phyloP scores from a whole-genome alignment of 345 rosid species.

The Citrus reticulata region DNA sequence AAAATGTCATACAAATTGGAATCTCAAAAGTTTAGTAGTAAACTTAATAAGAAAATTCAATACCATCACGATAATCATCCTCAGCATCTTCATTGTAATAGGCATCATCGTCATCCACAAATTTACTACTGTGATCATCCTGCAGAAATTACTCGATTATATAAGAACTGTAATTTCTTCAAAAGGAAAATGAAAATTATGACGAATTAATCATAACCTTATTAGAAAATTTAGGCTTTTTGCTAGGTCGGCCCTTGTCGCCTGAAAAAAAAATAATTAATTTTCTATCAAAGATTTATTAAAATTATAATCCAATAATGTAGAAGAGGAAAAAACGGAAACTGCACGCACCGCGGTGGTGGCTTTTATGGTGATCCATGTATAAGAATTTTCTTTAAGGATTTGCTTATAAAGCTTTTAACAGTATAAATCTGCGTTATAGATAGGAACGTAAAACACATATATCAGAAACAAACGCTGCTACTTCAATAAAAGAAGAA shows the following conservation, averaged over 20 bases:
- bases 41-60: not conserved
- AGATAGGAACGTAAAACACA: too few relatives aligned
- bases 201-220: slow-evolving; percentile 38
- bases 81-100: slow-evolving; percentile 52
- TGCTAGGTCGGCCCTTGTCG: slow-evolving; percentile 64
- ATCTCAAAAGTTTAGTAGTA: not conserved
- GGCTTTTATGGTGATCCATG: not conserved
- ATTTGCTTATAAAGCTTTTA: not conserved
- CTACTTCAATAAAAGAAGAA: too few relatives aligned
- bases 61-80: slow-evolving; percentile 74
- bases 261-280: slow-evolving; percentile 33
- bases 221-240: slow-evolving; percentile 49
- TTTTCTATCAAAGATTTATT: not conserved
- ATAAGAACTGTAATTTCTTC: not conserved
- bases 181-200: not conserved
- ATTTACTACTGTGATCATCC: slow-evolving; percentile 56
- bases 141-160: slow-evolving; percentile 20
- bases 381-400: not conserved
- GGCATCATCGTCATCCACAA: slow-evolving; percentile 45
- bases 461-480: too few relatives aligned
- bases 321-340: not conserved
- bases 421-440: not conserved
- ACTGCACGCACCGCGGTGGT: not conserved
- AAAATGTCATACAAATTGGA: not conserved
- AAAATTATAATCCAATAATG: not conserved